phyloP scores from a whole-genome alignment of 2,329 filamentous ascomycete genomes.

The Colletotrichum trifolii region DNA sequence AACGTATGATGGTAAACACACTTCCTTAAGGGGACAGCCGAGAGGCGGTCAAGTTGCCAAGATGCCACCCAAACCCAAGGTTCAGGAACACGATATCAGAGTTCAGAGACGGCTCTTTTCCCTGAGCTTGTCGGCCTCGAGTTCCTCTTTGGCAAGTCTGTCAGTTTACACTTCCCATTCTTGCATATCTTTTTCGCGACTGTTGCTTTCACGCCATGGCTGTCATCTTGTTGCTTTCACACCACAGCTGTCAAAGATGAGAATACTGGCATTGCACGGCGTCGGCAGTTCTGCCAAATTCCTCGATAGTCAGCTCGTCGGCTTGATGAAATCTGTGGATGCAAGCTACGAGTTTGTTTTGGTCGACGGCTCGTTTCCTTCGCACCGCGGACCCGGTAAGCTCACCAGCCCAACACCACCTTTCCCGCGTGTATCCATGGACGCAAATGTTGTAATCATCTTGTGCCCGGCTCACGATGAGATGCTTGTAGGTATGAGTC shows the following conservation, averaged over 20 bases:
- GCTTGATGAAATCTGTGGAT: slow-evolving; percentile 22
- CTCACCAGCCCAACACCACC: neutral
- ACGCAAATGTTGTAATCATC: neutral
- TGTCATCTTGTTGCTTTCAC: too few species aligned
- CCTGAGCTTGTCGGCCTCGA: too few species aligned
- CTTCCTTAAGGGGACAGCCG: too few species aligned
- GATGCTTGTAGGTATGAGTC: slow-evolving; percentile 12
- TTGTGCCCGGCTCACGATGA: neutral
- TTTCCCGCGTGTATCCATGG: neutral
- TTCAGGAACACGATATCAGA: too few species aligned
- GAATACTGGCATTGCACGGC: slow-evolving; percentile 26
- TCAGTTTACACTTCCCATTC: too few species aligned
- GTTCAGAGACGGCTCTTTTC: too few species aligned
- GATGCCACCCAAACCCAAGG: too few species aligned
- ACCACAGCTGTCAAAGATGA: slow-evolving; percentile 15
- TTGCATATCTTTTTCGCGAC: too few species aligned
- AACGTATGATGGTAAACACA: too few species aligned
- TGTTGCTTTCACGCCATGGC: too few species aligned
- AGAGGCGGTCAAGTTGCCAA: too few species aligned
- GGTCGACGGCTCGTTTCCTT: slow-evolving; percentile 19
- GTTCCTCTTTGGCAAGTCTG: too few species aligned
- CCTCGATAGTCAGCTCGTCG: slow-evolving; percentile 19
- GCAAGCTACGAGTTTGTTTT: slow-evolving; percentile 35
- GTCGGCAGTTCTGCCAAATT: slow-evolving; percentile 30
- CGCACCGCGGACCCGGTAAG: slow-evolving; percentile 30